Base-by-base conservation (phyloP, 2,329 filamentous ascomycete species). In the Botrytis aclada region DNA sequence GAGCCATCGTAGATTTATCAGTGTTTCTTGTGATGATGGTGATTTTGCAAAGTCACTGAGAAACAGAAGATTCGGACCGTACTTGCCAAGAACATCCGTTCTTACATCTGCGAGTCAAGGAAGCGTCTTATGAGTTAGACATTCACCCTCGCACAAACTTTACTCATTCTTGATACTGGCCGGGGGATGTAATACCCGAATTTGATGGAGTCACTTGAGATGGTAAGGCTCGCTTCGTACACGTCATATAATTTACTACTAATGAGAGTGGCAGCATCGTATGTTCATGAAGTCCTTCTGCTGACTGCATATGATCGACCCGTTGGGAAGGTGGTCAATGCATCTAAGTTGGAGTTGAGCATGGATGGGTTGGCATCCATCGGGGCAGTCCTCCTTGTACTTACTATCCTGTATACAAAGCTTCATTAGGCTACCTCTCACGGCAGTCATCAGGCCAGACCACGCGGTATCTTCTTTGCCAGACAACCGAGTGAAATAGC, bases 361-460 rank as follows among this genome's bases (percentile, higher is more conserved):
- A 75, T 73, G 70, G 75, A 74, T 77, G 71, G 73, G 77, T 76
- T 76, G 74, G 73, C 64, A 67, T 69, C 72, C 22, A 73, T 69
- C 37, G 62, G 72, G 74, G 69, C 65, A 56, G 72, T 61, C 37
- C 69, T 69, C 73, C 65, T 67, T 75, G 72, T 73, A 72, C 43
- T 72, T 22, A 54, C 54, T 73, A 77, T 71, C 74, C 73, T 76
- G 67, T 74, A 69, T 71, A 56, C 64, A 63, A 74, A 71, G 47
- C 65, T 67, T 75, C 60, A 74, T 74, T 72, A 74, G 76, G 74
- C 71, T 72, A 73, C 54, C 56, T 67, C 22, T 70, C 60, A 70
- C 73, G 75, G 73, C 67, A 76, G 72, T 75, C 66, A 70, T 72
- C 64, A 75, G 73, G 74, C 75, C 77, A 75, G 74, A 60, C 47